Evolutionary conservation across 164 flowering plant genomes (phyloP).

Genomic region (Hamamelis virginiana): DNA sequence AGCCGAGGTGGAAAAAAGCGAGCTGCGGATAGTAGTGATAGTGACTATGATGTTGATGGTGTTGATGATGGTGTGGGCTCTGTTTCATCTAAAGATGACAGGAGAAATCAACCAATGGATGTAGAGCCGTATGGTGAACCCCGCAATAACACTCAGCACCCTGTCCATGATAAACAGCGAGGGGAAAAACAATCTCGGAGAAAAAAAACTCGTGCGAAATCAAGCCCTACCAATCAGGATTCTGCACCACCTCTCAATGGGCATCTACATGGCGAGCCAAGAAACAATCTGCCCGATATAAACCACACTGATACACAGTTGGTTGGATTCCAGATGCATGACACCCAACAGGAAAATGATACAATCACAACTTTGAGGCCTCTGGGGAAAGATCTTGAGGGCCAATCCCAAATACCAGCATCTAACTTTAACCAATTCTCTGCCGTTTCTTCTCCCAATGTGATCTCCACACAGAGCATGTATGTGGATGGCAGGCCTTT

Average conservation of each 20-base stretch:
- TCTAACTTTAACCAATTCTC: slow-evolving; percentile 31
- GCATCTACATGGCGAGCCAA: slow-evolving; percentile 21
- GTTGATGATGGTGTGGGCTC: slow-evolving; percentile 46
- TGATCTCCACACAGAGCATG: slow-evolving; percentile 40
- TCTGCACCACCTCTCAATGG: slow-evolving; percentile 16
- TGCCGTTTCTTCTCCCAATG: slow-evolving; percentile 27
- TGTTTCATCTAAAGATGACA: slow-evolving; percentile 61
- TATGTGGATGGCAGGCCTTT: slow-evolving; percentile 46
- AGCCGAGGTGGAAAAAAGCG: slow-evolving; percentile 35
- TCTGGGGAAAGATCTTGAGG: slow-evolving; percentile 31
- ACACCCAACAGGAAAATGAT: slow-evolving; percentile 32
- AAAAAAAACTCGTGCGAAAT: slow-evolving; percentile 32
- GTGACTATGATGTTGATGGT: slow-evolving; percentile 74
- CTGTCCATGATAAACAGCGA: slow-evolving; percentile 30
- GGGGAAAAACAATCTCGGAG: slow-evolving; percentile 25
- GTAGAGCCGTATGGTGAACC: slow-evolving; percentile 17
- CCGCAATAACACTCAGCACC: slow-evolving; percentile 8
- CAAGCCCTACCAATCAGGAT: slow-evolving; percentile 22
- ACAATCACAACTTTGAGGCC: slow-evolving; percentile 20
- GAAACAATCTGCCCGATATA: slow-evolving; percentile 42
- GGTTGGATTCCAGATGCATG: slow-evolving; percentile 22
- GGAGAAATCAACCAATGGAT: slow-evolving; percentile 35
- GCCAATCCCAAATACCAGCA: slow-evolving; percentile 22
- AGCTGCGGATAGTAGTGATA: slow-evolving; percentile 46
- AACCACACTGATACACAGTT: slow-evolving; percentile 28